Percentiles rank a stretch among this genome's conserved stretches.
Evolutionary conservation across 495 filamentous ascomycete species (phyloP).

Genomic region (Bryoglossum gracile): DNA sequence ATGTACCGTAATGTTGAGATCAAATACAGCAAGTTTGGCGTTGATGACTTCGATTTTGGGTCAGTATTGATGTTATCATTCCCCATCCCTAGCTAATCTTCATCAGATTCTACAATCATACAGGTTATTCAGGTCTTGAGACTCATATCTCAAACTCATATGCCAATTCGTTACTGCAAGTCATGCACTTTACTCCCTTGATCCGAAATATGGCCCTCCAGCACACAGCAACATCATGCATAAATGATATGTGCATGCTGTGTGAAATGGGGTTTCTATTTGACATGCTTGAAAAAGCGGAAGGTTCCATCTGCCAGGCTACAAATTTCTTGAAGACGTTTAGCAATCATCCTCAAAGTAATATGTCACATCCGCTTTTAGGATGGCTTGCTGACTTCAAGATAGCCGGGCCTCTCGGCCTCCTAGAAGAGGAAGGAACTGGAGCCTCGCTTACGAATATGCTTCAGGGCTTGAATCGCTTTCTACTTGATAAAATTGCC

Average conservation of each 20-base stretch:
- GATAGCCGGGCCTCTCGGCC: conserved; percentile 55
- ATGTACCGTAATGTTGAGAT: conserved; percentile 91
- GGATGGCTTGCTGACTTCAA: conserved; percentile 2
- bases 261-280: conserved; percentile 95
- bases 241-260: conserved; percentile 73
- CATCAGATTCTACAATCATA: conserved; percentile 83
- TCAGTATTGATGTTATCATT: conserved; percentile 33
- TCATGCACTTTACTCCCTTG: conserved; percentile 82
- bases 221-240: conserved; percentile 78
- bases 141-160: conserved; percentile 96
- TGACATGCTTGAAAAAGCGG: conserved; percentile 96
- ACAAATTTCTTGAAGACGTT: conserved; percentile 91
- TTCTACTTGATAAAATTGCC: conserved; percentile 64
- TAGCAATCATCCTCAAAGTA: conserved; percentile 65
- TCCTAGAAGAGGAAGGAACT: conserved; percentile 77
- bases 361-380: background rate
- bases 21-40: conserved; percentile 94
- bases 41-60: conserved; percentile 97
- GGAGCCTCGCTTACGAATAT: conserved; percentile 61
- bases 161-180: conserved; percentile 85
- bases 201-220: conserved; percentile 85
- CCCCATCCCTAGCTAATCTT: conserved; percentile 2
- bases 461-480: conserved; percentile 71
- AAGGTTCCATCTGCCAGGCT: conserved; percentile 90
- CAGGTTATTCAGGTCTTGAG: conserved; percentile 80